Evolutionary conservation across 2,329 filamentous ascomycete genomes (phyloP), one percentile per base, ranked within the genome.

Genomic region (Hypoxylon sp.): DNA sequence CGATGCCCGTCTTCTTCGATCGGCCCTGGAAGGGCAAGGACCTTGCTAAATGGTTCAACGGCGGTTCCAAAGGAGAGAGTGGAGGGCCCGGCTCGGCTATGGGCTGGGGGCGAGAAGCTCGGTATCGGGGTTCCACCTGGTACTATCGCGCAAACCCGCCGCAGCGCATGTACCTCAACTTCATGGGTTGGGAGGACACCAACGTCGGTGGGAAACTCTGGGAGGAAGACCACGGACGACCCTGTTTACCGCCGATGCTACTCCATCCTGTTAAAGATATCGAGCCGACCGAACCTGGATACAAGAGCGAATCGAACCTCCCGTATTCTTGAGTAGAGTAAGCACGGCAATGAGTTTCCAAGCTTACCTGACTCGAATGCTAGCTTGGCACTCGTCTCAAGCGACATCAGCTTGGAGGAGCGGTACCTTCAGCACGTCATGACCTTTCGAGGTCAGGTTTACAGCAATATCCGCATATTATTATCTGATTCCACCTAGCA

Each of bases 1-100:
- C 90, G 9, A 90, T 93, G 73, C 90, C 90, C 1, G 84, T 93
- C 42, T 93, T 87, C 73, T 90, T 92, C 68, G 90, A 94, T 73
- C 84, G 89, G 59, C 83, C 88, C 46, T 92, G 89, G 89, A 75
- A 76, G 24, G 78, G 81, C 2, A 73, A 77, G 24, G 81, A 81
- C 57, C 71, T 87, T 23, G 79, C 79, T 24, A 79, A 78, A 60
- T 87, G 81, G 79, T 87, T 87, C 73, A 87, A 88, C 60, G 80
- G 82, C 7, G 84, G 84, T 0, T 77, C 78, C 5, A 79, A 79
- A 6, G 83, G 83, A 6, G 79, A 81, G 58, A 79, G 78, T 31
- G 84, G 84, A 48, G 79, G 82, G 15, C 74, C 78, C 21, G 81
- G 81, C 49, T 84, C 81, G 55, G 80, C 84, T 33, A 85, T 85